Evolutionary conservation across 2,329 filamentous ascomycete genomes (phyloP), one percentile per base, ranked within the genome.

Genomic region (Pyricularia pennisetigena): DNA sequence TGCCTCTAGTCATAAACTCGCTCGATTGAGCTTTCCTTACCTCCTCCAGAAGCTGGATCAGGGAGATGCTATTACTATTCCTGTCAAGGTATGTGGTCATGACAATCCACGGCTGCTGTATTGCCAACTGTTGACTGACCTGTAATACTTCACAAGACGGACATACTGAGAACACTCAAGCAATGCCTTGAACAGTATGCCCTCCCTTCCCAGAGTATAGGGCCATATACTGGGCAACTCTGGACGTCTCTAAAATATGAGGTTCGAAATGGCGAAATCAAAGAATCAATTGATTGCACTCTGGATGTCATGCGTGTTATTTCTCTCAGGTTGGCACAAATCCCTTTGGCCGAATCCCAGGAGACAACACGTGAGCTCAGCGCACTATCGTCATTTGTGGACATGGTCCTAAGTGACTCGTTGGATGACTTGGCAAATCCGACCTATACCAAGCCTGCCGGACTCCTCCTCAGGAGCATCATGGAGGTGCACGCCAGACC

Each of bases 161-260:
- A 88, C 70, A 84, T 88, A 35, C 74, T 88, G 24, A 80, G 80
- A 69, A 88, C 86, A 0, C 80, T 87, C 49, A 79, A 82, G 65
- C 82, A 83, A 4, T 88, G 85, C 69, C 72, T 87, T 23, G 79
- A 80, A 14, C 74, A 79, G 30, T 88, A 86, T 69, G 74, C 79
- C 1, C 75, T 82, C 57, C 78, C 82, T 0, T 76, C 81, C 41
- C 76, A 81, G 68, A 83, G 80, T 9, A 73, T 87, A 16, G 78
- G 77, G 1, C 85, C 85, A 0, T 82, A 83, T 65, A 76, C 80
- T 23, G 78, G 82, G 66, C 80, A 82, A 63, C 81, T 87, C 64
- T 88, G 86, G 86, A 79, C 79, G 32, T 85, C 85, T n/a, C 81
- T 88, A 64, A 88, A 88, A 73, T 88, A 86, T 70, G 86, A 88